Base-by-base conservation (phyloP, 345 rosid species). In the Turritis glabra region DNA sequence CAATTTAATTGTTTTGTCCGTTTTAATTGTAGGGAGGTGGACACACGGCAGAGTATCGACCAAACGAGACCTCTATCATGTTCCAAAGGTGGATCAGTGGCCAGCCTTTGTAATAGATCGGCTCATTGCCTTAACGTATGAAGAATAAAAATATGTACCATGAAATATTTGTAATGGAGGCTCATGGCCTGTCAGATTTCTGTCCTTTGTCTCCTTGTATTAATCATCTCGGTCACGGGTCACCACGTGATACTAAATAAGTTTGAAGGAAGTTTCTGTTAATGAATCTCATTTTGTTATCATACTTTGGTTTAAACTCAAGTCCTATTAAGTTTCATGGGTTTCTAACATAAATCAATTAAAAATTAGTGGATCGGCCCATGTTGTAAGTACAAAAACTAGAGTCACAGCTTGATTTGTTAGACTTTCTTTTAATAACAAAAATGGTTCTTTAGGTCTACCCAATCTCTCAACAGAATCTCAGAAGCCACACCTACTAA, bases 11-110 rank as follows among this genome's bases (percentile, higher is more conserved):
- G 2, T 23, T 60, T 73, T 41, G 18, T 1, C 2, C 5, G 14
- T 44, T 74, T 46, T 48, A 21, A 66, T 62, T 62, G 25, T 32
- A 76, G 74, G 79, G 79, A 21, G 63, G 70, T 50, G 79, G 79
- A 30, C 79, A 76, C 64, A 76, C 79, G 21, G 25, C 50, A 17
- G 64, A 59, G 38, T 69, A 38, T 61, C 44, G 30, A 40, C 79
- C 69, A 52, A n/a, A 68, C 2, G 69, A 76, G 52, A 2, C 55
- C 12, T 68, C 37, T 68, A 38, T 52, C 47, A 63, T 76, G 70
- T 52, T 76, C 32, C 35, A 69, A 52, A 61, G 70, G 50, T 76
- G 79, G 79, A 60, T 76, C 18, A 68, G 21, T 51, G 63, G 69
- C 14, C 55, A 59, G 2, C 56, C 79, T 51, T 52, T 76, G 57